Percentiles rank a stretch among this genome's conserved stretches.
Evolutionary conservation across 1,139 yeast genomes (phyloP).

Genomic region (Blastobotrys proliferans): DNA sequence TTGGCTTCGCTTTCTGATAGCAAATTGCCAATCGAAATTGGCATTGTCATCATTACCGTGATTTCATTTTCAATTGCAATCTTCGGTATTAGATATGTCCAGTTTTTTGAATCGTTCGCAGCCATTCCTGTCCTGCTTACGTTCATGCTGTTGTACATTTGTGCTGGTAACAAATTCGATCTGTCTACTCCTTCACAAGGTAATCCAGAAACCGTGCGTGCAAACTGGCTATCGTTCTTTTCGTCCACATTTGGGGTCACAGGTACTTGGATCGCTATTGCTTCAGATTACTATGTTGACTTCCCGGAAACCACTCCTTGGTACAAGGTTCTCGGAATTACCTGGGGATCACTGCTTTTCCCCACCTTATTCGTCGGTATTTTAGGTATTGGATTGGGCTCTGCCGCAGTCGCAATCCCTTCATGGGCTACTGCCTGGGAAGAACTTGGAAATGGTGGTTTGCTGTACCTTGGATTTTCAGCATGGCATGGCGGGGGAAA

Average conservation of each 20-base stretch:
- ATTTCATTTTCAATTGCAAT: slow-evolving; percentile 64
- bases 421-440: slow-evolving; percentile 58
- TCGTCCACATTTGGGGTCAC: slow-evolving; percentile 75
- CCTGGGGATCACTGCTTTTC: slow-evolving; percentile 62
- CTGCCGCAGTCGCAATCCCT: slow-evolving; percentile 57
- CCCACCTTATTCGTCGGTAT: slow-evolving; percentile 81
- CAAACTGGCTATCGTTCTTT: slow-evolving; percentile 71
- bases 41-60: slow-evolving; percentile 65
- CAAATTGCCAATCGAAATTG: slow-evolving; percentile 63
- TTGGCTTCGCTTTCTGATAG: slow-evolving; percentile 59
- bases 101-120: slow-evolving; percentile 63
- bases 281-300: slow-evolving; percentile 79
- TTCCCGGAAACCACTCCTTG: slow-evolving; percentile 73
- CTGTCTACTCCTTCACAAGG: slow-evolving; percentile 41
- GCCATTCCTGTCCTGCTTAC: slow-evolving; percentile 69
- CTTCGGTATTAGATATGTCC: slow-evolving; percentile 69
- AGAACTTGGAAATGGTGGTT: slow-evolving; percentile 70
- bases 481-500: slow-evolving; percentile 81
- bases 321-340: slow-evolving; percentile 51
- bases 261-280: slow-evolving; percentile 86
- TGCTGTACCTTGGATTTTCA: slow-evolving; percentile 60
- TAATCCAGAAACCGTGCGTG: slow-evolving; percentile 45
- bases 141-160: slow-evolving; percentile 65
- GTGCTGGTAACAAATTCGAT: slow-evolving; percentile 52
- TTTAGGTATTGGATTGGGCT: slow-evolving; percentile 66